Evolutionary conservation across 371 early-diverging fungal genomes (phyloP), one percentile per base, ranked within the genome.

Genomic region (Synchytrium microbalum): DNA sequence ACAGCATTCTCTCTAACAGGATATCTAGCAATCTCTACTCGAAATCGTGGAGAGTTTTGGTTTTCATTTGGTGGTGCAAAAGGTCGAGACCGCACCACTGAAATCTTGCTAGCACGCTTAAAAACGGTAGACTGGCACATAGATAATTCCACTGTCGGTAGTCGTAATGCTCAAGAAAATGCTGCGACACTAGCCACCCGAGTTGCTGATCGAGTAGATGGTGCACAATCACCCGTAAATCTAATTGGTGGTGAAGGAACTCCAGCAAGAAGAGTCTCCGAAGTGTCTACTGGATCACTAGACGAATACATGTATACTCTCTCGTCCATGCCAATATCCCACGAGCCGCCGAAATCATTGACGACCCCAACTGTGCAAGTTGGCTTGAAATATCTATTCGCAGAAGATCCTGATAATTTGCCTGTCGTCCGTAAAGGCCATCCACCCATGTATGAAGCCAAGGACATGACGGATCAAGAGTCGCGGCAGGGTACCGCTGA

Each of bases 81-180:
- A 57, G 66, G 61, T 46, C 61, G 76, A 2, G 79, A 79, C 60
- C 28, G 67, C 8, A 72, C 75, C 3, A 54, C 68, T 13, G 77
- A 75, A 24, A 59, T 69, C 2, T 56, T 73, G 2, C 65, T 79
- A 23, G 56, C 64, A 31, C 46, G 69, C 24, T 72, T 79, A 67
- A 77, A 75, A 32, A 68, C 69, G n/a, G 79, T 79, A n/a, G 76
- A 79, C 57, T 79, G 75, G 72, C 65, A 69, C 8, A 69, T 77
- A 57, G 79, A 79, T 59, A 72, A 77, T 56, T 73, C 75, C 31
- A 55, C 71, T 23, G 66, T 75, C 55, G 75, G 75, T 23, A 70
- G 60, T 1, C 29, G 78, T 16, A 72, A 72, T 53, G 72, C 70
- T 25, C 24, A 29, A n/a, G 32, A 31, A 16, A 68, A 31, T 64